Conservation (phyloP, 768 basidiomycete genomes). For the Coprinellus aureogranulatus region DNA sequence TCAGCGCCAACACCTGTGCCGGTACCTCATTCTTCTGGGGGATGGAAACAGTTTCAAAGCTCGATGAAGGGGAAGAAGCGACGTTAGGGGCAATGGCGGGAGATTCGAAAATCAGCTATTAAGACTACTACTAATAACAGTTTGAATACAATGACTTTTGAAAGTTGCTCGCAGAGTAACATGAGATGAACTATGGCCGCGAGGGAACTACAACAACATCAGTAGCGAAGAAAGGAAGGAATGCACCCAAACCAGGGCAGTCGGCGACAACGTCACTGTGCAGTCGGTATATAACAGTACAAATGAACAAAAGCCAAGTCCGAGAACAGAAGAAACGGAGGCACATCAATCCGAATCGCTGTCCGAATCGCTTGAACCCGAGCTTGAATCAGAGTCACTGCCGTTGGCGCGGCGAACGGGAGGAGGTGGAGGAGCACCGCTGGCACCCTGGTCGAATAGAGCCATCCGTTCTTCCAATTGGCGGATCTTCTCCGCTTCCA, state of each 20-base stretch:
- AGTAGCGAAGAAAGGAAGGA: slow-evolving; percentile 26
- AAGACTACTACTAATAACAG: slow-evolving; percentile 4
- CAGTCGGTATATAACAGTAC: slow-evolving; percentile 23
- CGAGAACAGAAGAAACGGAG: slow-evolving; percentile 18
- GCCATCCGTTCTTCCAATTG: slow-evolving; percentile 85
- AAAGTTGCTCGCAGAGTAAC: neutral
- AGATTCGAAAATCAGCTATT: slow-evolving; percentile 7
- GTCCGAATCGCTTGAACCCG: slow-evolving; percentile 74
- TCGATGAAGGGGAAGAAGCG: slow-evolving; percentile 31
- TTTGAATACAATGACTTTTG: slow-evolving; percentile 6
- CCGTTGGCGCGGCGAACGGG: slow-evolving; percentile 45
- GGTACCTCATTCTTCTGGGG: slow-evolving; percentile 34
- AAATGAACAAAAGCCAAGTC: slow-evolving; percentile 16
- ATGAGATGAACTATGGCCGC: slow-evolving; percentile 6
- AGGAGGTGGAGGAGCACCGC: slow-evolving; percentile 34
- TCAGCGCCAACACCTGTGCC: neutral
- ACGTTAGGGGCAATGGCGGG: slow-evolving; percentile 12
- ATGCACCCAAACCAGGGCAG: slow-evolving; percentile 14
- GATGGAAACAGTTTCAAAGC: slow-evolving; percentile 58
- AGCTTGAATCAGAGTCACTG: slow-evolving; percentile 80
- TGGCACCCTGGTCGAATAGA: slow-evolving; percentile 68
- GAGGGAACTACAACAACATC: slow-evolving; percentile 21
- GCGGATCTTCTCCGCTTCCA: slow-evolving; percentile 93
- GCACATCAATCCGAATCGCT: slow-evolving; percentile 73
- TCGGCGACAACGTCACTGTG: slow-evolving; percentile 26